Evolutionary conservation across 2,329 filamentous ascomycete species (phyloP), one percentile per base, ranked within the genome.

Genomic region (Ploettnerulaceae sp.): DNA sequence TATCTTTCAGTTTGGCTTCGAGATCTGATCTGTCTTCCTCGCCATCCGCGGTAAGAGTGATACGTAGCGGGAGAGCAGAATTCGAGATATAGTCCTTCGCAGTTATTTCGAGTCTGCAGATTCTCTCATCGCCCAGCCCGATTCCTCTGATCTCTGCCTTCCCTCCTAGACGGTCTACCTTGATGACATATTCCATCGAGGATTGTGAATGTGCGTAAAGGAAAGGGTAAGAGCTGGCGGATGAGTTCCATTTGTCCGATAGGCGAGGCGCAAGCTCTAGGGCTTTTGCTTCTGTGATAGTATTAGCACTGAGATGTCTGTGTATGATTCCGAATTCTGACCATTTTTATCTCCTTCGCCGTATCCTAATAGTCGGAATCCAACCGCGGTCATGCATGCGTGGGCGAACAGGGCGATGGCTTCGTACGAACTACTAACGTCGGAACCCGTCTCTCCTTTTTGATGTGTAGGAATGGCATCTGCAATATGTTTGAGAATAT

Each of bases 131-230:
- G 20, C 85, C 86, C 12, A 90, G 66, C 1, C 80, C 89, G 31
- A 95, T 73, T 3, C 84, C 90, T 58, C 89, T 81, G 29, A 96
- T 74, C 51, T 95, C 82, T n/a, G 86, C 84, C 62, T 91, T 95
- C 58, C 76, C 76, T 33, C 90, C 89, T 58, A 96, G 76, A 43
- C 89, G 79, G 64, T 84, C 89, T 52, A 95, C 69, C 63, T 89
- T 91, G 56, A 96, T 66, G 21, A 95, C 73, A 62, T 86, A 95
- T 49, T 84, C 79, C 77, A 90, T 87, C 12, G 89, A 82, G 0
- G 89, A 95, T 64, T 95, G 87, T 18, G 79, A 73, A 66, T 96
- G 90, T 3, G 81, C 80, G 69, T 97, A 97, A 53, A 89, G 80
- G 67, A 97, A 96, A 46, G 84, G 79, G 63, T 88, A 84, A 11